Percentiles rank a stretch among this genome's conserved stretches.
Evolutionary conservation across 2,329 filamentous ascomycete species (phyloP).

Genomic region (Aspergillus chevalieri): DNA sequence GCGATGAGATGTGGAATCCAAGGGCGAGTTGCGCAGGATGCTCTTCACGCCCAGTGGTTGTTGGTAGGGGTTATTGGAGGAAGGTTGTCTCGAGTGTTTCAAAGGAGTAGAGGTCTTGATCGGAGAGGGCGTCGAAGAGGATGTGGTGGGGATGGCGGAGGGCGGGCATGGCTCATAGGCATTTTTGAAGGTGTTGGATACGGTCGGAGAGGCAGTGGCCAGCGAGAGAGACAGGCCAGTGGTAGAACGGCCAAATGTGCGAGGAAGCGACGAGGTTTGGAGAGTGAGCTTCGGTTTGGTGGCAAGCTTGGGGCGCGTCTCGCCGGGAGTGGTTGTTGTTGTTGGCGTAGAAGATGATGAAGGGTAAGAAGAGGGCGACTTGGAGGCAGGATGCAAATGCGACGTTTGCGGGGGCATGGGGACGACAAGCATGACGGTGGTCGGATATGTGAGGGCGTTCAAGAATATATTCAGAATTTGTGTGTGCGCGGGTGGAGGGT

Average conservation of each 20-base stretch:
- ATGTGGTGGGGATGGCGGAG: constrained; percentile 28
- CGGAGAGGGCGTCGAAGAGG: constrained; percentile 23
- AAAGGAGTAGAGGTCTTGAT: constrained; percentile 21
- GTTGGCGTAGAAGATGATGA: constrained; percentile 4
- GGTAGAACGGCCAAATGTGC: constrained; percentile 51
- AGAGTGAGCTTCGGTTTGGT: constrained; percentile 55
- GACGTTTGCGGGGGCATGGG: constrained; percentile 17
- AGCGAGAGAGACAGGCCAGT: constrained; percentile 48
- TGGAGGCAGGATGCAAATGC: constrained; percentile 5
- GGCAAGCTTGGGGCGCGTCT: constrained; percentile 12
- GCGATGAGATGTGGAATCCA: constrained; percentile 29
- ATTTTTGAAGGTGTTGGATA: constrained; percentile 58
- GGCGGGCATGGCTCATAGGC: constrained; percentile 46
- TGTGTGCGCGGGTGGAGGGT: no score
- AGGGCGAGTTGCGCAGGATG: constrained; percentile 44
- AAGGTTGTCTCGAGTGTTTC: constrained; percentile 21
- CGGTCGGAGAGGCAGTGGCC: constrained; percentile 50
- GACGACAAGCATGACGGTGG: constrained; percentile 17
- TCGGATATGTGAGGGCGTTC: no score
- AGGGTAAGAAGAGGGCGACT: constrained; percentile 2
- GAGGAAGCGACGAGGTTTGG: constrained; percentile 48
- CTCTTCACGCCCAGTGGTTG: constrained; percentile 40
- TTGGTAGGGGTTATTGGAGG: constrained; percentile 31
- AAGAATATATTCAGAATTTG: no score
- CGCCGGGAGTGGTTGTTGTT: constrained; percentile 5